phyloP scores from a whole-genome alignment of 1,284 basidiomycete species.

The Malassezia furfur region DNA sequence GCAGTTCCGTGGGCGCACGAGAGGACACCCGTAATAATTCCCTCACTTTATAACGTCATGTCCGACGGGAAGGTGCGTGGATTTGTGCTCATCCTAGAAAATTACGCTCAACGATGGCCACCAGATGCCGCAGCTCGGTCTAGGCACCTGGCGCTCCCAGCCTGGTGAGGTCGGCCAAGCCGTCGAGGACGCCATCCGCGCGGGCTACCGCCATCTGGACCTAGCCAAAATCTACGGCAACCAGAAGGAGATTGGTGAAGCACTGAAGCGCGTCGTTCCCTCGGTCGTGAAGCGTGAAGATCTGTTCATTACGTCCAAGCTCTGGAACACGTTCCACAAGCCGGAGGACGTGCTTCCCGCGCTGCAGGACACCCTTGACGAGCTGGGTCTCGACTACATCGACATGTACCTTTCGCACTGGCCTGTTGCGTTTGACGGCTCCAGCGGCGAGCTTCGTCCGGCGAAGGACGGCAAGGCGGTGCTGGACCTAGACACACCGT shows the following conservation, averaged over 20 bases:
- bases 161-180: constrained; percentile 67
- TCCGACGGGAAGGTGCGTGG: not conserved
- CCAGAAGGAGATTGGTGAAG: constrained; percentile 50
- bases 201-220: constrained; percentile 41
- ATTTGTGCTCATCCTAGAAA: constrained; percentile 12
- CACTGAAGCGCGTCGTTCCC: constrained; percentile 48
- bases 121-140: constrained; percentile 52
- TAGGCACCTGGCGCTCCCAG: constrained; percentile 71
- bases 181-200: constrained; percentile 30
- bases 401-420: constrained; percentile 66
- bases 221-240: constrained; percentile 41
- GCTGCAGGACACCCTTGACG: constrained; percentile 48
- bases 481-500: constrained; percentile 57
- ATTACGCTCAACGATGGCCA: constrained; percentile 42
- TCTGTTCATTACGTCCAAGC: constrained; percentile 51
- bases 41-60: not conserved
- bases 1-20: too few species aligned
- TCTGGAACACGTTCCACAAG: constrained; percentile 61
- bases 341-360: constrained; percentile 45
- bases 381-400: constrained; percentile 48
- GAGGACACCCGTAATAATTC: not conserved
- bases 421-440: constrained; percentile 56
- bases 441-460: constrained; percentile 51
- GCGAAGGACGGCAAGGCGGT: constrained; percentile 52
- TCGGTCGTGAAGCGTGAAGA: constrained; percentile 51